A percentile compares a stretch with the other conserved stretches of the same genome.
Evolutionary conservation across 163 green algal genomes (phyloP).

Genomic region (Scenedesmus sp.): DNA sequence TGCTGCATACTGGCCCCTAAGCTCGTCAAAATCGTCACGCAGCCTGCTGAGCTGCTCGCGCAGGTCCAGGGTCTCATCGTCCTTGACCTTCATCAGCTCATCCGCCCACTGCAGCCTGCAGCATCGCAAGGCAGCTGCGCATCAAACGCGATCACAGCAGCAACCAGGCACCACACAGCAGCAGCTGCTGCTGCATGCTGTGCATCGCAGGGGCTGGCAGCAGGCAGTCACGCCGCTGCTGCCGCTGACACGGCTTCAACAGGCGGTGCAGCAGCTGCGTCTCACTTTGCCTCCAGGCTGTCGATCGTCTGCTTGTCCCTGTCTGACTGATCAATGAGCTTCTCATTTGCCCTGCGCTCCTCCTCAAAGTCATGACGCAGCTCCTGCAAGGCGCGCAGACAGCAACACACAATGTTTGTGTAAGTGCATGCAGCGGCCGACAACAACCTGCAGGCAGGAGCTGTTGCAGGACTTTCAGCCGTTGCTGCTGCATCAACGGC

Average conservation of each 20-base stretch:
- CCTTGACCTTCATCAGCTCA: slow-evolving; percentile 58
- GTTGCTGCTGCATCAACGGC: not conserved
- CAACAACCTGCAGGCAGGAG: not conserved
- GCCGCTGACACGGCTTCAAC: not conserved
- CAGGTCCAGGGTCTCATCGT: slow-evolving; percentile 58
- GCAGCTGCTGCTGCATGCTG: not conserved
- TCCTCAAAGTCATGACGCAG: slow-evolving; percentile 55
- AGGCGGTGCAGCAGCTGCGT: not conserved
- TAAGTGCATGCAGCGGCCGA: not conserved
- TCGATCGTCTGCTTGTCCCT: slow-evolving; percentile 54
- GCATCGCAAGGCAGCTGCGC: not conserved
- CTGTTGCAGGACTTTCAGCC: not conserved
- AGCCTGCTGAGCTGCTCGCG: slow-evolving; percentile 54
- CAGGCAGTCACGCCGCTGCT: not conserved
- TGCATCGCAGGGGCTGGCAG: not conserved
- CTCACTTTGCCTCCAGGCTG: slow-evolving; percentile 54
- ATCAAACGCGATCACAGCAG: not conserved
- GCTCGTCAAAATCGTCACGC: slow-evolving; percentile 59
- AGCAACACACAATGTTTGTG: too few species aligned
- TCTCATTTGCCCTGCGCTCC: slow-evolving; percentile 56
- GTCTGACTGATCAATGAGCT: slow-evolving; percentile 51
- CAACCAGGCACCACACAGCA: not conserved
- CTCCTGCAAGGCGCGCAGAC: slow-evolving; percentile 33
- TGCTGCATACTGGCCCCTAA: slow-evolving; percentile 60
- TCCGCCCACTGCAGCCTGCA: slow-evolving; percentile 56